These are phyloP conservation scores for Symbiotaphrina buchneri DNA, from an alignment of 495 filamentous ascomycete genomes.

Conservation along the genomic window DNA sequence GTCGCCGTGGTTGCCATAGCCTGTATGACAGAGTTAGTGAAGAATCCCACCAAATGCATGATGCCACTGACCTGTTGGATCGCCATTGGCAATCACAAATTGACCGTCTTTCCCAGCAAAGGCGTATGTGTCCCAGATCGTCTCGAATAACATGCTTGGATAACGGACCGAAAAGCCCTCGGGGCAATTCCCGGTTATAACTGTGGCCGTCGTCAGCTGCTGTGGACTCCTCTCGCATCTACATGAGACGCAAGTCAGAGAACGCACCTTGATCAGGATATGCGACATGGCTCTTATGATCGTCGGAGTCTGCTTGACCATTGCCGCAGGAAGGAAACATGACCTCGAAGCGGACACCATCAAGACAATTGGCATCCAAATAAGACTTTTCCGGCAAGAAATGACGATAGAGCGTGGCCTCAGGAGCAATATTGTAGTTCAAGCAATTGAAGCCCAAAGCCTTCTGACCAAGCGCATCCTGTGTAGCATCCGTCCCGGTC, in stretches of 20 bases:
- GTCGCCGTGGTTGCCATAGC: conserved; percentile 68
- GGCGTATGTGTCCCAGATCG: conserved; percentile 55
- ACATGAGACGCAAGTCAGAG: too few species aligned
- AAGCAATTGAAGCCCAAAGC: conserved; percentile 87
- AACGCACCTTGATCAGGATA: conserved; percentile 57
- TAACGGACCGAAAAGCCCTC: conserved; percentile 43
- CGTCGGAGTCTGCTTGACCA: conserved; percentile 31
- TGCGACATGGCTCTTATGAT: conserved; percentile 53
- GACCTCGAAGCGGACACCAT: conserved; percentile 63
- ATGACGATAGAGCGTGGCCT: conserved; percentile 58
- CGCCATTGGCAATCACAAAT: conserved; percentile 69
- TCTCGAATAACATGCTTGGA: conserved; percentile 66
- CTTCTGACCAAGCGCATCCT: conserved; percentile 49
- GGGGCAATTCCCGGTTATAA: conserved; percentile 61
- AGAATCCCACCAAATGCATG: not conserved
- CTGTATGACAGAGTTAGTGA: conserved; percentile 12
- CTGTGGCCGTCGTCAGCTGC: too few species aligned
- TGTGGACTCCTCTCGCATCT: too few species aligned
- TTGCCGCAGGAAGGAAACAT: conserved; percentile 92
- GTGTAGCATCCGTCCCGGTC: conserved; percentile 31
- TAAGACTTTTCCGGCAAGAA: conserved; percentile 57
- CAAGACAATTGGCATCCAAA: conserved; percentile 48
- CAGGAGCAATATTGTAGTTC: conserved; percentile 35
- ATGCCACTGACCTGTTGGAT: conserved; percentile 33
- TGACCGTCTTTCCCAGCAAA: conserved; percentile 44